Conservation (phyloP, 1,139 yeast genomes). For the Sugiyamaella paludigena region DNA sequence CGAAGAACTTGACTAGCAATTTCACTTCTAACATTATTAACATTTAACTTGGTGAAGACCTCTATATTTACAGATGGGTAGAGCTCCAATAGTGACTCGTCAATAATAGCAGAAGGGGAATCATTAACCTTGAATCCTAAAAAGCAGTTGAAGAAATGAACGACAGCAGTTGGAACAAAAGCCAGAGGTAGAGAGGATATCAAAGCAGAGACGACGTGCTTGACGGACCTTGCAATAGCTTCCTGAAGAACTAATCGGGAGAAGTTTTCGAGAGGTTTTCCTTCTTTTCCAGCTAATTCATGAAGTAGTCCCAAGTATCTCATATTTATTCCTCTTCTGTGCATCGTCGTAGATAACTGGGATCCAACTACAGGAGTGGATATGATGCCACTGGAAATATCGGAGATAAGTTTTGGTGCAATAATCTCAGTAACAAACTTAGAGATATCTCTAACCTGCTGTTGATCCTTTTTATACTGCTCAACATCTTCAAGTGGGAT, state of each 20-base stretch:
- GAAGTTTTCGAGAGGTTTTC: conserved; percentile 38
- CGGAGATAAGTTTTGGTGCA: conserved; percentile 62
- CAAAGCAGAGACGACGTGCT: conserved; percentile 63
- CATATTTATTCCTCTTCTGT: conserved; percentile 79
- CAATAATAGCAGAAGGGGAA: conserved; percentile 46
- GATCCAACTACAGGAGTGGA: conserved; percentile 78
- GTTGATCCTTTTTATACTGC: conserved; percentile 51
- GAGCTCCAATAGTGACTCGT: conserved; percentile 45
- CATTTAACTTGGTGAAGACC: conserved; percentile 47
- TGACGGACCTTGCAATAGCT: conserved; percentile 73
- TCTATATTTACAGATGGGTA: conserved; percentile 44
- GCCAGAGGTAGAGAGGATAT: conserved; percentile 51
- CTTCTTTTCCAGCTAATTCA: conserved; percentile 19
- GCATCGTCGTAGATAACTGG: conserved; percentile 67
- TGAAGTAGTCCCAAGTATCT: conserved; percentile 69
- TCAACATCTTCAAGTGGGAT: conserved; percentile 44
- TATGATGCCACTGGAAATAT: conserved; percentile 48
- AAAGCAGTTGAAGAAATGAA: conserved; percentile 73
- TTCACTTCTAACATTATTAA: conserved; percentile 44
- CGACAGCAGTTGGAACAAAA: conserved; percentile 56
- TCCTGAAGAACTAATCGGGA: conserved; percentile 57
- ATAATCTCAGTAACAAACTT: conserved; percentile 56
- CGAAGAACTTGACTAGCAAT: conserved; percentile 51
- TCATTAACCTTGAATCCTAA: conserved; percentile 44
- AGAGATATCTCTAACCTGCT: conserved; percentile 65